Base-by-base conservation (phyloP, 805 yeast species). In the Candida suzukii region DNA sequence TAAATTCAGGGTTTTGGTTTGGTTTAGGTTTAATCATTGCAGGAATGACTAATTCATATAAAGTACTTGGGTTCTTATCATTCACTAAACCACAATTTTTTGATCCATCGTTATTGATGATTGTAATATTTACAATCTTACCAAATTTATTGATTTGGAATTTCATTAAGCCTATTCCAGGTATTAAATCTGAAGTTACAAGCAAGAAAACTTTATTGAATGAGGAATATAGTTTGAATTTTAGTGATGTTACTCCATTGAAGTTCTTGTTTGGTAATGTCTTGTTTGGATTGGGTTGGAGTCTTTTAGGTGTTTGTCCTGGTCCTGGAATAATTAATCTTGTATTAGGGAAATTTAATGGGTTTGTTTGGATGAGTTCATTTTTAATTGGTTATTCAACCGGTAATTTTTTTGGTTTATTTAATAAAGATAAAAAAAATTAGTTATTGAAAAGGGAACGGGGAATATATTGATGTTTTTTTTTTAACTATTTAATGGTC, bases 271-370 rank as follows among this genome's bases (percentile, higher is more conserved):
- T 65, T 2, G 80, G 80, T 2, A 61, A 68, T 44, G 56, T 56
- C 0, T 12, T 71, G 6, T 74, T 74, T 47, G 80, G 80, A 10
- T 13, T 67, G 9, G 80, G 79, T 0, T 74, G 80, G 80, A 79
- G 76, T 1, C 27, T 70, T 2, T 49, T 66, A 0, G 80, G 80
- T 1, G 54, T 72, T 3, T 74, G 79, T 49, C 80, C 80, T 0
- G 79, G 76, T 3, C 78, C 80, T 14, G 80, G 71, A 0, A 41
- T 71, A 0, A 30, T 68, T 1, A 51, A 62, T 11, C 34, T 55
- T 17, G 43, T 58, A 10, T 45, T 58, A 22, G 56, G 59, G 38
- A 56, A 53, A 2, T 3, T 22, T 2, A 38, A 41, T 21, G 62
- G 63, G 16, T 13, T 55, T 9, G 20, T 41, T 4, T 63, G 71